Base-by-base conservation (phyloP, 2,329 filamentous ascomycete genomes). In the Diaporthe humulicola region DNA sequence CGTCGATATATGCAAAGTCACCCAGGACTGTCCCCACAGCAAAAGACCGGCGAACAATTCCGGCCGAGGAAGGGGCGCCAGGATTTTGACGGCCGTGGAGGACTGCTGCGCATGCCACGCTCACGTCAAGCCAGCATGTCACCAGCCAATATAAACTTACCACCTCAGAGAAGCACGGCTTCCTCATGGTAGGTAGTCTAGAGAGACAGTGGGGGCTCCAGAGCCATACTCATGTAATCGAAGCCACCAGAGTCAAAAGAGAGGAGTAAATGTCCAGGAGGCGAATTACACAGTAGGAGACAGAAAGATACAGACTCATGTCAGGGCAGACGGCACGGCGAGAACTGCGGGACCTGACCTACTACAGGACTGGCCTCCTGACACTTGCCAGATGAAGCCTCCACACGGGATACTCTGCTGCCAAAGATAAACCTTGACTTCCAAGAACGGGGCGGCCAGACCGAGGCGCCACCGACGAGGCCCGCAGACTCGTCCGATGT, bases 1-100 rank as follows among this genome's bases (percentile, higher is more conserved):
- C 84, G 72, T 85, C 83, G 61, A 85, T 81, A 70, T 84, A 86
- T 50, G 83, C 75, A 60, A 83, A 83, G 71, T 84, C 80, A 14
- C 82, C 82, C 17, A 85, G 71, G n/a, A 82, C 80, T 4, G 73
- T 75, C 3, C 71, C 75, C 52, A 30, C 56, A 67, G 73, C 40
- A n/a, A 73, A 73, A 4, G 70, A 73, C 42, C 70, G 70, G 22
- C 70, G 70, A 50, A 67, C 12, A 30, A 67, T 54, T 28, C 30
- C 57, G 30, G 70, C 4, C 28, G 56, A 60, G 19, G 70, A 71
- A 64, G 70, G 57, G 42, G 28, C 48, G 4, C 33, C n/a, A 7
- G 33, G 12, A 4, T 38, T 25, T 40, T 69, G 64, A 54, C 64
- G 64, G 33, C 45, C 28, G 9, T 19, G 48, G 48, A 54, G 33